A percentile compares a stretch with the other conserved stretches of the same genome.
Conservation (phyloP, 2,329 filamentous ascomycete species). For the Cladosporium halotolerans region DNA sequence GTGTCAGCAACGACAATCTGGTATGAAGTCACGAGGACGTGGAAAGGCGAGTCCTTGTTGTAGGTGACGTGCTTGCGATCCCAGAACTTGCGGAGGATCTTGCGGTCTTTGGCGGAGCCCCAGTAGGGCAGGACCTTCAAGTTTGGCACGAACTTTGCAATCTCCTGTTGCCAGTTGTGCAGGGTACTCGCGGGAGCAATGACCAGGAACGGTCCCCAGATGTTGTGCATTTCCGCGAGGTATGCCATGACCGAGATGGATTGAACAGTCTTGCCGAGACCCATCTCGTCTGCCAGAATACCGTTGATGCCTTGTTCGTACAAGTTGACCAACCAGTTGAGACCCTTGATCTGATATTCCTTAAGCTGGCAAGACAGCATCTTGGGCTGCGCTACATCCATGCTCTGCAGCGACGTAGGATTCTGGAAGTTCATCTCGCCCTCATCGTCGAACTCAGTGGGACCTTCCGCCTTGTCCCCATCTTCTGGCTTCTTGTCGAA, state of each 20-base stretch:
- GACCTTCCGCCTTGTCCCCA: constrained; percentile 39
- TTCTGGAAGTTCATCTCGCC: constrained; percentile 99
- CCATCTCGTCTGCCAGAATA: constrained; percentile 98
- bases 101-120: constrained; percentile 89
- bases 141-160: constrained; percentile 85
- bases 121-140: constrained; percentile 97
- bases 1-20: constrained; percentile 95
- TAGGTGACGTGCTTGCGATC: constrained; percentile 97
- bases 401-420: constrained; percentile 86
- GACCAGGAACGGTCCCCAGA: constrained; percentile 96
- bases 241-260: constrained; percentile 99
- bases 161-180: constrained; percentile 99
- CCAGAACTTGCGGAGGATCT: constrained; percentile 97
- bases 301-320: constrained; percentile 99
- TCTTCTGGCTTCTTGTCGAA: constrained; percentile 70
- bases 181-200: constrained; percentile 93
- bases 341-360: constrained; percentile 97
- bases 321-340: constrained; percentile 97
- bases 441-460: constrained; percentile 70
- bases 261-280: constrained; percentile 97
- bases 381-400: constrained; percentile 90
- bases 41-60: constrained; percentile 85
- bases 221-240: constrained; percentile 91
- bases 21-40: constrained; percentile 94
- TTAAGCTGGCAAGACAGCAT: constrained; percentile 91